Base-by-base conservation (phyloP, 225 moss, liverwort and hornwort species). In the Marchantia polymorpha region DNA sequence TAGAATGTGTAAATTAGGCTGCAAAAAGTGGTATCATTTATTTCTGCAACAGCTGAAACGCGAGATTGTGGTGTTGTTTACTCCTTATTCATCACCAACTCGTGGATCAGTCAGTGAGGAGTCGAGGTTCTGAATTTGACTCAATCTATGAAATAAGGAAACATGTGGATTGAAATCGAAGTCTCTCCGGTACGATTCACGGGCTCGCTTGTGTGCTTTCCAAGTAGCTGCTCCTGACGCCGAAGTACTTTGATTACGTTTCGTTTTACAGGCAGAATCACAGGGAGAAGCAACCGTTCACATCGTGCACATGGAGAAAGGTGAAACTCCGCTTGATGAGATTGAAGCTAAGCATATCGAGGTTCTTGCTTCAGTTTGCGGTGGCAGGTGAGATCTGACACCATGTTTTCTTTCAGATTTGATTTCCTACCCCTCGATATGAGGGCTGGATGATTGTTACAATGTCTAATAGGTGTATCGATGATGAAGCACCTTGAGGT, bases 271-370 rank as follows among this genome's bases (percentile, higher is more conserved):
- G 56, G 56, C 56, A 13, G 19, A 56, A 56, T 23, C 83, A 53
- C 39, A 77, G 29, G 80, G 74, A 47, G 77, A 83, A 66, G 86
- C 50, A 71, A 13, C 67, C n/a, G 86, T 86, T 51, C 77, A 86
- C 78, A 86, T 83, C 52, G 86, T 86, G 23, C 86, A 86, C 55
- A 6, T 86, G 50, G 74, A 80, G 67, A 86, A 78, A 75, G 58
- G 49, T 19, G 83, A 86, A 0, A 68, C 78, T 54, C 73, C 78
- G 22, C 17, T 80, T 7, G 78, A 81, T n/a, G 52, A 77, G 12
- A 64, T 75, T 7, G 86, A 86, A 74, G 80, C 61, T 16, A 73
- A 27, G n/a, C 81, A 86, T 55, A n/a, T 81, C 4, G 78, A 86
- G 12, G 51, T 83, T 58, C 82, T 86, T 27, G 64, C 85, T 55